Base-by-base conservation (phyloP, 306 rosid genomes). In the Quercus dentata region DNA sequence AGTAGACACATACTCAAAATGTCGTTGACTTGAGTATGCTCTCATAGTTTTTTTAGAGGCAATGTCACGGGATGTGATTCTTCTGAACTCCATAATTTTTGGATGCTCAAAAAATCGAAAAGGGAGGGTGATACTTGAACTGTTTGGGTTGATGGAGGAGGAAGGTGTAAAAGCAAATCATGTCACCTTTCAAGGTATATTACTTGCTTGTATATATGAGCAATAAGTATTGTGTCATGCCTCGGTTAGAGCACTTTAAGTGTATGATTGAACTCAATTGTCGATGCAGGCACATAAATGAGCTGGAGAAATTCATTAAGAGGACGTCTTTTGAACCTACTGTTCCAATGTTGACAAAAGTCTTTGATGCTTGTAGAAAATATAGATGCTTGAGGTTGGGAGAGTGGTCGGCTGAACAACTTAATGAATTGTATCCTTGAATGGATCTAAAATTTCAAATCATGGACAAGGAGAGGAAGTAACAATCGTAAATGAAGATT, bases 231-330 rank as follows among this genome's bases (percentile, higher is more conserved):
- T 76, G 62, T 69, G 81, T 92, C 78, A 76, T 85, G 59, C 94
- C 96, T 73, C 80, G 82, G 75, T 13, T 91, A 25, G 96, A 90
- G 82, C 97, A 92, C 84, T 85, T 85, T 55, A 89, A 91, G 55
- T 83, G 89, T 85, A 88, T 92, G 96, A 84, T 92, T 25, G 91
- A 92, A 84, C 94, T 92, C 67, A 86, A 86, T 71, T 78, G 88
- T 61, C 83, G 64, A 65, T 78, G 87, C 74, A 89, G 91, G 62
- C 80, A 31, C 85, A 86, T 89, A 88, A 83, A 80, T 61, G 90
- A 89, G 75, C 94, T 93, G 18, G 94, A 92, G 78, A 83, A 15
- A 62, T 89, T 91, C 84, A 70, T 88, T 56, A 89, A 75, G 76
- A 86, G 78, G 27, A 86, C 89, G 91, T 84, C 88, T 76, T 85